Evolutionary conservation across 768 basidiomycete genomes (phyloP).

Genomic region (Xerocomus spinulosus): DNA sequence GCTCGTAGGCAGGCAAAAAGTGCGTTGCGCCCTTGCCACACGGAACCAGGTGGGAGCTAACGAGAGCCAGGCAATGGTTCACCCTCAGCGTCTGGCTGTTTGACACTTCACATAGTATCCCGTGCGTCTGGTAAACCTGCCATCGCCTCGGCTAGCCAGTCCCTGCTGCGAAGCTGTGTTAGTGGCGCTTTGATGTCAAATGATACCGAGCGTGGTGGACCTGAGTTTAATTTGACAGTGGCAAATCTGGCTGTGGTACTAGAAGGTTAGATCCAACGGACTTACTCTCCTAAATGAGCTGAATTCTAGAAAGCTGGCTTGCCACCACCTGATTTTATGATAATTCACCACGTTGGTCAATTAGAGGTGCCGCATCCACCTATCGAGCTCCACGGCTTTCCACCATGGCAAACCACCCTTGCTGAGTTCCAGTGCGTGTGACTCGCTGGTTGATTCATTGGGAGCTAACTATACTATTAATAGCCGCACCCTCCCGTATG

Average conservation of each 20-base stretch:
- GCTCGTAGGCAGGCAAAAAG: conserved; percentile 21
- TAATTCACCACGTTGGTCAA: conserved; percentile 57
- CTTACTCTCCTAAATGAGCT: conserved; percentile 6
- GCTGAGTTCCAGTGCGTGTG: conserved; percentile 71
- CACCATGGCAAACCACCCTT: conserved; percentile 81
- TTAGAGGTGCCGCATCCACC: conserved; percentile 38
- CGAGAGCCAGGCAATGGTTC: conserved; percentile 6
- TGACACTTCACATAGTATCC: conserved; percentile 56
- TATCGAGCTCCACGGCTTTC: conserved; percentile 69
- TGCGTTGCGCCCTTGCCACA: conserved; percentile 12
- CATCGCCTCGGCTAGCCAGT: conserved; percentile 51
- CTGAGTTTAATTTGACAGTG: conserved; percentile 37
- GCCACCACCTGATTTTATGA: conserved; percentile 70
- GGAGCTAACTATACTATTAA: conserved; percentile 3
- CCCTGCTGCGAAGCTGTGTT: conserved; percentile 33
- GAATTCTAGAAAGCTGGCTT: conserved; percentile 48
- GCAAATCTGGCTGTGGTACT: conserved; percentile 45
- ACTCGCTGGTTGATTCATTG: background rate
- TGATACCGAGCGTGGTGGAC: background rate
- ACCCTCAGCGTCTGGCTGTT: conserved; percentile 15
- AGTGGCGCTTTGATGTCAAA: background rate
- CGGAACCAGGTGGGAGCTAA: conserved; percentile 6
- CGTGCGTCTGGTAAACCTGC: conserved; percentile 60
- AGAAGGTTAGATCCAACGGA: conserved; percentile 46
- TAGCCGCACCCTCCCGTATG: conserved; percentile 24